Evolutionary conservation across 2,329 filamentous ascomycete species (phyloP).

Genomic region (Colletotrichum zoysiae): DNA sequence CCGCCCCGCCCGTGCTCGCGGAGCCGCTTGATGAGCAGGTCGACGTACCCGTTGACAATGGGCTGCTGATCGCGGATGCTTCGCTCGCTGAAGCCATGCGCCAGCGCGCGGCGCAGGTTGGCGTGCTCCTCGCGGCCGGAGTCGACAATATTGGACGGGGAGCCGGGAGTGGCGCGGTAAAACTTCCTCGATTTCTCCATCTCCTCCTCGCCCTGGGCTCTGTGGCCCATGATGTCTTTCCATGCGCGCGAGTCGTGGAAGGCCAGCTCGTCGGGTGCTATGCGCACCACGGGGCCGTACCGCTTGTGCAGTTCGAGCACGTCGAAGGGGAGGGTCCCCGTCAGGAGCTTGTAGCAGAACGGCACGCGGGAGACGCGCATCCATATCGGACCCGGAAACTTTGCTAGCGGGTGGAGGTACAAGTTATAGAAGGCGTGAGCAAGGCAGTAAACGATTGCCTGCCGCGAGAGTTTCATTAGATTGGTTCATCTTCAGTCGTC

Average conservation of each 20-base stretch:
- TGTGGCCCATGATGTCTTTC: slow-evolving; percentile 57
- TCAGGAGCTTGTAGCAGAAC: slow-evolving; percentile 33
- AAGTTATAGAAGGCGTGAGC: slow-evolving; percentile 45
- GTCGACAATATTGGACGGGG: slow-evolving; percentile 41
- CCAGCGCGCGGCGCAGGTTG: slow-evolving; percentile 39
- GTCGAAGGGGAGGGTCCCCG: slow-evolving; percentile 47
- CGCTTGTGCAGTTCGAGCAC: slow-evolving; percentile 51
- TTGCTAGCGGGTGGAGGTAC: slow-evolving; percentile 49
- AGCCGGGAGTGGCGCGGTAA: slow-evolving; percentile 20
- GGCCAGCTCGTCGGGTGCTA: slow-evolving; percentile 61
- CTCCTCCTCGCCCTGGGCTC: slow-evolving; percentile 33
- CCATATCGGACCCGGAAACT: slow-evolving; percentile 47
- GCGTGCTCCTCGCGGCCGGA: slow-evolving; percentile 33
- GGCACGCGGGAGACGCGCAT: slow-evolving; percentile 28
- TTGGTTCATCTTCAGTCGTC: not conserved
- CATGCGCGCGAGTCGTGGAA: slow-evolving; percentile 54
- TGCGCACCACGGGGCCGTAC: slow-evolving; percentile 61
- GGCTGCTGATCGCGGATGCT: slow-evolving; percentile 46
- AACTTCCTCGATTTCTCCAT: slow-evolving; percentile 37
- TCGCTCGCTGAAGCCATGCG: slow-evolving; percentile 46
- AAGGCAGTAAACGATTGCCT: slow-evolving; percentile 23
- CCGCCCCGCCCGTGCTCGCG: slow-evolving; percentile 46
- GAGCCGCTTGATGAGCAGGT: slow-evolving; percentile 54
- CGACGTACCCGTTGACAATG: slow-evolving; percentile 53
- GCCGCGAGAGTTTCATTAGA: slow-evolving; percentile 13